Conservation (phyloP, 768 basidiomycete genomes). For the Tylopilus plumbeoviolaceoides region DNA sequence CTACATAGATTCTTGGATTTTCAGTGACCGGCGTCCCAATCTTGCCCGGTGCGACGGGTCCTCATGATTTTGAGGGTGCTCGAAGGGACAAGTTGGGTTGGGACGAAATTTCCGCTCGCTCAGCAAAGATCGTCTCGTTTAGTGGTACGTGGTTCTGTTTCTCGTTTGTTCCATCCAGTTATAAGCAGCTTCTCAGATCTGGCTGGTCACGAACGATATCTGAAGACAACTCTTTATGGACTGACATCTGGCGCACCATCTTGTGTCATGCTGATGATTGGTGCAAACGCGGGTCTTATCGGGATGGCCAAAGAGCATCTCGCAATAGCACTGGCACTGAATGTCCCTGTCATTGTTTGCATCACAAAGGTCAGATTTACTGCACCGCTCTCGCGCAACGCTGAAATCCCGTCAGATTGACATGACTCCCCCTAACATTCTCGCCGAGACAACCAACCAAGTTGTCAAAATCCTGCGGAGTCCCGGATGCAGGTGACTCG, state of each 20-base stretch:
- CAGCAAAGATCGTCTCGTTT: constrained; percentile 92
- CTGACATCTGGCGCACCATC: constrained; percentile 92
- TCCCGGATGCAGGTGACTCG: constrained; percentile 83
- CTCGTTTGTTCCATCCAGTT: not conserved
- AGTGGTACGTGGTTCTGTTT: constrained; percentile 49
- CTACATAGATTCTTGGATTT: constrained; percentile 79
- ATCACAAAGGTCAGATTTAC: constrained; percentile 74
- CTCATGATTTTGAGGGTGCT: constrained; percentile 57
- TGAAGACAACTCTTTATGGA: constrained; percentile 93
- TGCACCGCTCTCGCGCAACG: not conserved
- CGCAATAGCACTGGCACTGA: constrained; percentile 89
- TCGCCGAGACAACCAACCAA: constrained; percentile 89
- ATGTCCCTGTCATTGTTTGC: constrained; percentile 89
- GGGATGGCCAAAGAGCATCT: constrained; percentile 96
- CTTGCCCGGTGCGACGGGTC: constrained; percentile 58
- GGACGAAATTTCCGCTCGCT: constrained; percentile 89
- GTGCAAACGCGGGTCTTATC: constrained; percentile 89
- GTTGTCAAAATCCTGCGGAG: constrained; percentile 88
- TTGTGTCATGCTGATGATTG: constrained; percentile 90
- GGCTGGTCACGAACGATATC: constrained; percentile 91
- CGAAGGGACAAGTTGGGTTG: constrained; percentile 88
- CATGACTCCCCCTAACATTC: constrained; percentile 92
- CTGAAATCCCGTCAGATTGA: constrained; percentile 56
- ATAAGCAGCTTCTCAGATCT: constrained; percentile 54
- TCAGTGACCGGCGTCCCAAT: constrained; percentile 72